Conservation (phyloP, 192 early-diverging fungal genomes). For the Geosiphon pyriformis region DNA sequence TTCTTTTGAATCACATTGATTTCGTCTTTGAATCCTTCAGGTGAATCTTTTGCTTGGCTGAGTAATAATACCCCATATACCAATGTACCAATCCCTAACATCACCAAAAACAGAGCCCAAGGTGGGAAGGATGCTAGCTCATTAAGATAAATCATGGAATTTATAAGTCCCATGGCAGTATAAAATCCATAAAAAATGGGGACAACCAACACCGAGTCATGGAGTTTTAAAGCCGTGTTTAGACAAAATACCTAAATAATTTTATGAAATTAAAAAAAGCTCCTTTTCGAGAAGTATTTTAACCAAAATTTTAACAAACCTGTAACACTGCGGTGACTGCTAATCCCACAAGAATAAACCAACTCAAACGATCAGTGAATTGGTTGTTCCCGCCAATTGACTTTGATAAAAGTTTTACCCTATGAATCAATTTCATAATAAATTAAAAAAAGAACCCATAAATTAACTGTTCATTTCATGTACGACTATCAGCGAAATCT, state of each 20-base stretch:
- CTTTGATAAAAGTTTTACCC: slow-evolving; percentile 38
- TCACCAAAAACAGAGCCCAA: slow-evolving; percentile 45
- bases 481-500: too few relatives aligned
- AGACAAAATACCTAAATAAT: slow-evolving; percentile 49
- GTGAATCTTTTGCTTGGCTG: slow-evolving; percentile 37
- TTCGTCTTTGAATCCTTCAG: neutral
- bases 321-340: slow-evolving; percentile 50
- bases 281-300: neutral
- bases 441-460: neutral
- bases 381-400: slow-evolving; percentile 40
- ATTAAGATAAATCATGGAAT: slow-evolving; percentile 54
- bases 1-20: neutral
- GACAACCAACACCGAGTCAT: slow-evolving; percentile 54
- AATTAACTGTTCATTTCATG: neutral
- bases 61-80: slow-evolving; percentile 52
- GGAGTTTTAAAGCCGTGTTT: slow-evolving; percentile 50
- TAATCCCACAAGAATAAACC: slow-evolving; percentile 45
- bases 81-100: slow-evolving; percentile 44
- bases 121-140: slow-evolving; percentile 43
- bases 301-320: slow-evolving; percentile 24
- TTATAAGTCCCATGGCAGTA: slow-evolving; percentile 53
- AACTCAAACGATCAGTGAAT: slow-evolving; percentile 49
- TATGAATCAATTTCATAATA: slow-evolving; percentile 11
- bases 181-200: slow-evolving; percentile 55
- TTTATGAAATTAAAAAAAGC: neutral